Evolutionary conservation across 2,329 filamentous ascomycete genomes (phyloP).

Genomic region (Septoria petroselini): DNA sequence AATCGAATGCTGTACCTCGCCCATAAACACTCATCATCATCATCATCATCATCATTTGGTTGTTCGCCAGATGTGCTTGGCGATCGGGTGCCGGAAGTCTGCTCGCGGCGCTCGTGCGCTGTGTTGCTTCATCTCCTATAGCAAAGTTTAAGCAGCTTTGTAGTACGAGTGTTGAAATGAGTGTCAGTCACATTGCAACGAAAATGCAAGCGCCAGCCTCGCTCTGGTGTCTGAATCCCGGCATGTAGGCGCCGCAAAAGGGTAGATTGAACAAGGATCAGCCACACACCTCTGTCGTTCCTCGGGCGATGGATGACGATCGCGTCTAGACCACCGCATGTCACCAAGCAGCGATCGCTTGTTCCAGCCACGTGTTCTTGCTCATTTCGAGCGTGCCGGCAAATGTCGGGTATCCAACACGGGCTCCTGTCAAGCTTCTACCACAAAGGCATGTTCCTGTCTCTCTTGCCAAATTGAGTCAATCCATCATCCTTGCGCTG

Average conservation of each 20-base stretch:
- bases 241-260: background rate
- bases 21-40: no score
- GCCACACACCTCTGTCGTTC: background rate
- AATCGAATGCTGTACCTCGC: no score
- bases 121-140: no score
- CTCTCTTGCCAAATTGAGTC: conserved; percentile 2
- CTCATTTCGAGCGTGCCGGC: background rate
- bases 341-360: background rate
- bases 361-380: conserved; percentile 5
- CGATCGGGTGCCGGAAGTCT: no score
- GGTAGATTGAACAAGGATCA: background rate
- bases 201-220: background rate
- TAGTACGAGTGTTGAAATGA: no score
- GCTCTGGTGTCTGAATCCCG: background rate
- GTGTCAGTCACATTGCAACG: background rate
- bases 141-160: no score
- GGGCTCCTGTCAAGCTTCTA: conserved; percentile 1
- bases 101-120: no score
- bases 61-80: no score
- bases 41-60: no score
- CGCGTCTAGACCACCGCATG: background rate
- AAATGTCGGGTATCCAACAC: conserved; percentile 6
- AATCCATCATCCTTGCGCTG: conserved; percentile 7
- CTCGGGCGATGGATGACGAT: background rate
- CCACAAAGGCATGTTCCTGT: background rate